phyloP scores from a whole-genome alignment of 1,284 basidiomycete species.

The Phellinidium pouzarii region DNA sequence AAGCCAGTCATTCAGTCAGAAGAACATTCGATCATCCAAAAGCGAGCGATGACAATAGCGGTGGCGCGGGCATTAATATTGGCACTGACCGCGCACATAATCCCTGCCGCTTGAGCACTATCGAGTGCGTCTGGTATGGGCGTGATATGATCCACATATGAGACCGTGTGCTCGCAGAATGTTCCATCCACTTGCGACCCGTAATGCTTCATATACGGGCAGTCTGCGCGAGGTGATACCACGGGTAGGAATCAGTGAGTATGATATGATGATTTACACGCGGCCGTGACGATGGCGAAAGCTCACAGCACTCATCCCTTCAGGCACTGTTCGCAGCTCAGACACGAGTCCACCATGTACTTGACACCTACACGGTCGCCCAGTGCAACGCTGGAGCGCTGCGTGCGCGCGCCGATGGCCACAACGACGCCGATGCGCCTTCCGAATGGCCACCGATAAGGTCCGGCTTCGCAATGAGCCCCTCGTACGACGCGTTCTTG shows the following conservation, averaged over 20 bases:
- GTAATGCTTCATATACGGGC: constrained; percentile 52
- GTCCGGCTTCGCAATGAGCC: constrained; percentile 57
- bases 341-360: constrained; percentile 69
- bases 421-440: constrained; percentile 71
- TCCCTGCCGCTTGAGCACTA: constrained; percentile 38
- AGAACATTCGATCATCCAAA: neutral
- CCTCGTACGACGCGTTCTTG: constrained; percentile 52
- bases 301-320: constrained; percentile 64
- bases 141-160: constrained; percentile 65
- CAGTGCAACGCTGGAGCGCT: constrained; percentile 53
- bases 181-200: constrained; percentile 80
- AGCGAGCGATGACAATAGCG: constrained; percentile 9
- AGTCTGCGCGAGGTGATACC: constrained; percentile 37
- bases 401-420: constrained; percentile 67
- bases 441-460: constrained; percentile 86
- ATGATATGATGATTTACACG: neutral
- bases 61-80: constrained; percentile 8
- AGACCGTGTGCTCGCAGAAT: constrained; percentile 75
- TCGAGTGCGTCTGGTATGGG: constrained; percentile 65
- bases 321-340: constrained; percentile 72
- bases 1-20: constrained; percentile 1
- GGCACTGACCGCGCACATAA: constrained; percentile 35
- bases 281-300: neutral
- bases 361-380: constrained; percentile 87
- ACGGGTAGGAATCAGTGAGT: constrained; percentile 25